Base-by-base conservation (phyloP, 148 eudicot genomes). In the Nepenthes mirabilis region DNA sequence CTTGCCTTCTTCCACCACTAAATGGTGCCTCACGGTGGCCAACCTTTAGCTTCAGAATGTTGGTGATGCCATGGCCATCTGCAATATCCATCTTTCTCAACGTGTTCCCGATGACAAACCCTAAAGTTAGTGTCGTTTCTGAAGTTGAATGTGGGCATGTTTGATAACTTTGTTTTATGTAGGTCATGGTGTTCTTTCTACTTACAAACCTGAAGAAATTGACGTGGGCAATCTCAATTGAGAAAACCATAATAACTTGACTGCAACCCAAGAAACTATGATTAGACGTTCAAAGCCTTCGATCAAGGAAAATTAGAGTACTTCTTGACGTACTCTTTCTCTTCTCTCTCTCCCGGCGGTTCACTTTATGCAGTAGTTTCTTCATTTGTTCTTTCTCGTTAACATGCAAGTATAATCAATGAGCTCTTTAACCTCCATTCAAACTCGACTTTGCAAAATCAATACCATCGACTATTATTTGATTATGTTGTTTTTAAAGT, bases 41-140 rank as follows among this genome's bases (percentile, higher is more conserved):
- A 54, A 56, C 51, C 51, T 8, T 14, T 11, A 75, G 57, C 37
- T 87, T 90, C 90, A 69, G 68, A 1, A 88, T 87, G 32, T 90
- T 90, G 11, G 59, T 78, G 43, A 87, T 87, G 95, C 95, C 95
- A 3, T 87, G 95, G 95, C 90, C 88, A 2, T 85, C 95, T 3
- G 79, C 83, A 2, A 32, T 79, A 0, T 87, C 95, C 0, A 72
- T 87, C 13, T 80, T 78, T 49, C 80, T 87, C 48, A 87, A 84
- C 49, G 82, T 87, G 9, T 87, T 84, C 69, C 80, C 84, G 37
- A 83, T 87, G 85, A 72, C 82, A n/a, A 23, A 81, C 79, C 3
- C 64, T 87, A 35, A 76, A 72, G 60, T 65, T 68, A 13, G 14
- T 72, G 56, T 70, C 95, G 0, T 87, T 71, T 62, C 47, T 67